Evolutionary conservation across 78 protist genomes (phyloP).

Genomic region (Dictyostelium purpureum): DNA sequence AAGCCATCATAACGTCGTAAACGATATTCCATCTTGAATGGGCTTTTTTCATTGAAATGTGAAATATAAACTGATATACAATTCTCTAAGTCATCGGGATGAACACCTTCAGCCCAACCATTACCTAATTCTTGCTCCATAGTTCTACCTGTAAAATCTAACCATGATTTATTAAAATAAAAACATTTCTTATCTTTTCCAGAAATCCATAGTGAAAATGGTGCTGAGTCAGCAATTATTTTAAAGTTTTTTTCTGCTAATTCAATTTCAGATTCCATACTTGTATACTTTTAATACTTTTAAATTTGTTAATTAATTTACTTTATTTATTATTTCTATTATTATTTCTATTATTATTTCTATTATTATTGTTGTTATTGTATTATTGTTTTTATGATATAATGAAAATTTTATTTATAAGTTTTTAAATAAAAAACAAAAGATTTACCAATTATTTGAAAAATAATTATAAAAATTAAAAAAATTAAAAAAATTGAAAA

Average conservation of each 20-base stretch:
- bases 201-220: slow-evolving; percentile 34
- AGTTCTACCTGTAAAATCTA: slow-evolving; percentile 44
- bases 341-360: no score
- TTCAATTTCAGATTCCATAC: background rate
- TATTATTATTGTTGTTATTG: no score
- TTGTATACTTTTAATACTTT: background rate
- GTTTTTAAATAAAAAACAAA: no score
- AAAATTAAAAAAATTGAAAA: no score
- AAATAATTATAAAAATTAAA: no score
- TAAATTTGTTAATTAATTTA: background rate
- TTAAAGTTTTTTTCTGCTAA: slow-evolving; percentile 11
- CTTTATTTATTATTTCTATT: no score
- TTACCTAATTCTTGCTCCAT: slow-evolving; percentile 19
- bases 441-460: no score
- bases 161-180: slow-evolving; percentile 26
- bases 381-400: no score
- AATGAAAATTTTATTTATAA: no score
- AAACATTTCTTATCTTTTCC: slow-evolving; percentile 1
- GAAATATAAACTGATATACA: background rate
- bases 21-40: slow-evolving; percentile 52
- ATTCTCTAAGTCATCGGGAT: slow-evolving; percentile 27
- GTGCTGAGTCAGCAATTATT: slow-evolving; percentile 45
- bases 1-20: slow-evolving; percentile 29
- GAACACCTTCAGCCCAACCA: slow-evolving; percentile 43
- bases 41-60: slow-evolving; percentile 1